Evolutionary conservation across 2,329 filamentous ascomycete genomes (phyloP).

Genomic region (Hymenoscyphus salicellus): DNA sequence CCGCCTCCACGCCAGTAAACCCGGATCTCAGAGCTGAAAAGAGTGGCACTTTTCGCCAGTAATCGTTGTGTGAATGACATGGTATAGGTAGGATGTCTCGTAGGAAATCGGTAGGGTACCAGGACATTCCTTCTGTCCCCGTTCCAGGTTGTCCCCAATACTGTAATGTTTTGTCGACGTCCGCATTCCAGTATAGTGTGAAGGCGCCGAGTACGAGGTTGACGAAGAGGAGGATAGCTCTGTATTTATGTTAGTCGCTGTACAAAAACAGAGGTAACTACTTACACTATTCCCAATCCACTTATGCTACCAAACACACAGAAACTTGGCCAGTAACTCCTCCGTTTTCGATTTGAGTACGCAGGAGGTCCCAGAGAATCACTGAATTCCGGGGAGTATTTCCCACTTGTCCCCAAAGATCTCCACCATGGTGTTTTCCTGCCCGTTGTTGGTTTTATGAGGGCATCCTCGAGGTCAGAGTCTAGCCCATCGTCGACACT

Average conservation of each 20-base stretch:
- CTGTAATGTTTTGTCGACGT: constrained; percentile 34
- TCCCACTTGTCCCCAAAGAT: not conserved
- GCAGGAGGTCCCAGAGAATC: not conserved
- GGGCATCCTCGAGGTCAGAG: constrained; percentile 16
- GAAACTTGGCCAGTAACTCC: constrained; percentile 30
- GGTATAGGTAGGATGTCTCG: constrained; percentile 52
- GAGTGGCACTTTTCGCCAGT: constrained; percentile 62
- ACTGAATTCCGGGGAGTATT: not conserved
- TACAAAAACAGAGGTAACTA: constrained; percentile 9
- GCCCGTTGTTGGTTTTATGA: constrained; percentile 5
- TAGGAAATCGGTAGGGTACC: constrained; percentile 52
- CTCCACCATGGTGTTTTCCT: constrained; percentile 5
- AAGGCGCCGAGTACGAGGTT: constrained; percentile 36
- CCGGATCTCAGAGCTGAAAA: constrained; percentile 59
- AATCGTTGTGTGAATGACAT: constrained; percentile 70
- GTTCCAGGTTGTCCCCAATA: constrained; percentile 41
- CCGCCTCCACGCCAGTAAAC: constrained; percentile 64
- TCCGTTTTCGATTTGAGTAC: constrained; percentile 10
- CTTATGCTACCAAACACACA: constrained; percentile 39
- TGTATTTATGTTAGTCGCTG: constrained; percentile 16
- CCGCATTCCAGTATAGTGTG: constrained; percentile 33
- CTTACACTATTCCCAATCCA: constrained; percentile 39
- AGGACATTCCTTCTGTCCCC: constrained; percentile 41
- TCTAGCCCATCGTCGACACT: constrained; percentile 17
- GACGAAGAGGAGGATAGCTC: constrained; percentile 37